phyloP scores from a whole-genome alignment of 2,329 filamentous ascomycete species.

The Cladosporium austrohemisphaericum region DNA sequence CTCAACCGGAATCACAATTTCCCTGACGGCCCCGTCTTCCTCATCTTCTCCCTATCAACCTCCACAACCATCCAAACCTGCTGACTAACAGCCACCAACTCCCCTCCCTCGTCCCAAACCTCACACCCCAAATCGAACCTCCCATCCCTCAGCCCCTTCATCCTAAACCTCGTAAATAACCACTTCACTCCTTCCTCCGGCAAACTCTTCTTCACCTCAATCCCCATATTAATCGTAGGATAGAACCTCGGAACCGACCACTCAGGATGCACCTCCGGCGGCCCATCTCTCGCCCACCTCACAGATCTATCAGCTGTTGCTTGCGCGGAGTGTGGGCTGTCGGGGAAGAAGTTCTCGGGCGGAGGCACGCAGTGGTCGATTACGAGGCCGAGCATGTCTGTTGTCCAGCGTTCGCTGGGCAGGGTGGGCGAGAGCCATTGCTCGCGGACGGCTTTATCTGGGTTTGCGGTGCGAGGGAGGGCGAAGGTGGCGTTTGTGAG shows the following conservation, averaged over 20 bases:
- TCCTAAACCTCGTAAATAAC: constrained; percentile 19
- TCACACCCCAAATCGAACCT: constrained; percentile 22
- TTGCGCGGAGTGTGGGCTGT: constrained; percentile 15
- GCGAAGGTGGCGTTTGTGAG: constrained; percentile 19
- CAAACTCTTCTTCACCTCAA: constrained; percentile 21
- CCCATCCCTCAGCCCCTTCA: constrained; percentile 21
- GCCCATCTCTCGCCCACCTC: neutral
- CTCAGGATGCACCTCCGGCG: constrained; percentile 15
- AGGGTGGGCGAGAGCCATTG: constrained; percentile 19
- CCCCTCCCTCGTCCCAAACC: constrained; percentile 21
- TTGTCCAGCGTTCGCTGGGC: constrained; percentile 19
- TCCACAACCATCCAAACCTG: constrained; percentile 21
- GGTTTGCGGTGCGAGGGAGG: constrained; percentile 14
- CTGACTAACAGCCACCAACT: constrained; percentile 18
- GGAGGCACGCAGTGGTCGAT: constrained; percentile 19
- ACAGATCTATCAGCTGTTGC: constrained; percentile 3
- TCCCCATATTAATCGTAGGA: constrained; percentile 20
- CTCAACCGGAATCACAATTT: neutral
- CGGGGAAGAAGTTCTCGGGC: constrained; percentile 18
- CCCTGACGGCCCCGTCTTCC: constrained; percentile 1
- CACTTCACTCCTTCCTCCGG: constrained; percentile 22
- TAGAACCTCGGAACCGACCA: constrained; percentile 19
- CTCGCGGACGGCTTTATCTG: constrained; percentile 10
- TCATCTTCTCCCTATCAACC: constrained; percentile 9
- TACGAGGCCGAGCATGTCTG: constrained; percentile 17